Percentiles rank a stretch among this genome's conserved stretches.
These are phyloP conservation scores for Sporisorium sorghi DNA, from an alignment of 1,284 basidiomycete genomes.

Conservation along the genomic window DNA sequence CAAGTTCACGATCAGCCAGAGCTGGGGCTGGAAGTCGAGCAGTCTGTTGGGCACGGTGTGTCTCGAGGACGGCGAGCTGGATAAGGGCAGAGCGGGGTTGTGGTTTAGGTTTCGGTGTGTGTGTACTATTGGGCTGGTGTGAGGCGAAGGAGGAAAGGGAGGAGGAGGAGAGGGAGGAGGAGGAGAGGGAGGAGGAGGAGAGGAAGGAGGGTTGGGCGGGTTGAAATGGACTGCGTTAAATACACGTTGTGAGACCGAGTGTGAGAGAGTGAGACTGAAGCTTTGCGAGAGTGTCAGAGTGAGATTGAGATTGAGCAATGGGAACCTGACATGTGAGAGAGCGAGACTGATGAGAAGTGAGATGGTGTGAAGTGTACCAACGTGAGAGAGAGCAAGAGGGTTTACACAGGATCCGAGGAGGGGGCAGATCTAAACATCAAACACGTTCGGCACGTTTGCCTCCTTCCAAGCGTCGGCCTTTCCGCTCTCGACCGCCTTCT, in stretches of 20 bases:
- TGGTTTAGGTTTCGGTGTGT: constrained; percentile 53
- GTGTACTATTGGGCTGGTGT: constrained; percentile 53
- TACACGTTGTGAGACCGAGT: too few relatives aligned
- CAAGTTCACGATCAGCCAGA: constrained; percentile 77
- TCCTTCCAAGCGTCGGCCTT: constrained; percentile 24
- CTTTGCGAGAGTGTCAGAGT: too few relatives aligned
- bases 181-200: too few relatives aligned
- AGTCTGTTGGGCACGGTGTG: constrained; percentile 65
- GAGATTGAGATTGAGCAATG: too few relatives aligned
- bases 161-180: background rate
- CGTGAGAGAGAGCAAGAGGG: too few relatives aligned
- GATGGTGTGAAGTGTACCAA: too few relatives aligned
- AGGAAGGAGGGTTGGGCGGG: too few relatives aligned
- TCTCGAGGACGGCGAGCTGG: constrained; percentile 72
- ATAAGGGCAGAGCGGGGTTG: constrained; percentile 46
- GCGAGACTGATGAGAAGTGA: too few relatives aligned
- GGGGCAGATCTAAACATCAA: constrained; percentile 33
- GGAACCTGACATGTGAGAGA: too few relatives aligned
- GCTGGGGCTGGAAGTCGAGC: constrained; percentile 73
- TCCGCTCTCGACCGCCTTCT: constrained; percentile 26
- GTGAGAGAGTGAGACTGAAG: too few relatives aligned
- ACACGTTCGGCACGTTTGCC: constrained; percentile 27
- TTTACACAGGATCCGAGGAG: too few relatives aligned
- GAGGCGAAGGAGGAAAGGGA: background rate
- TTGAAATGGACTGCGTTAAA: too few relatives aligned